A percentile compares a stretch with the other conserved stretches of the same genome.
phyloP scores from a whole-genome alignment of 2,329 filamentous ascomycete genomes.

The Escovopsis sp. region DNA sequence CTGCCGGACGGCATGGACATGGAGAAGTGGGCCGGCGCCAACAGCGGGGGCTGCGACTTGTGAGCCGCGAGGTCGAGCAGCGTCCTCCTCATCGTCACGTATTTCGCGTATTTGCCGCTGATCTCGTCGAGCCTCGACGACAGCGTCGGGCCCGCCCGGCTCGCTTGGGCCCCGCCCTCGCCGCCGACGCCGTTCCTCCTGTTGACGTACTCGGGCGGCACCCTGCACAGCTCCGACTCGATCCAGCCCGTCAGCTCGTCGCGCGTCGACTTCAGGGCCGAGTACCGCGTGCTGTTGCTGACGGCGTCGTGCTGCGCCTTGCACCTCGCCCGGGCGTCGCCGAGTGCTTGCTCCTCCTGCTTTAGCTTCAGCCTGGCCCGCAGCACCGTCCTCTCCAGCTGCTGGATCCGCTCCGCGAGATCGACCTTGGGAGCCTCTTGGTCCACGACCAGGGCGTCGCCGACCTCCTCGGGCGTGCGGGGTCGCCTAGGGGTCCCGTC shows the following conservation, averaged over 20 bases:
- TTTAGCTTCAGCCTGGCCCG: conserved; percentile 41
- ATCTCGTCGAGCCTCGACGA: conserved; percentile 28
- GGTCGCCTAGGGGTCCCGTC: conserved; percentile 29
- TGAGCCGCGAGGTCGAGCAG: conserved; percentile 29
- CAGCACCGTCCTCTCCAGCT: conserved; percentile 43
- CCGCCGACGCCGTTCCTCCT: conserved; percentile 5
- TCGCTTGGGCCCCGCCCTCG: neutral
- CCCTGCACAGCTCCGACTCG: conserved; percentile 43
- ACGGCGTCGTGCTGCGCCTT: conserved; percentile 22
- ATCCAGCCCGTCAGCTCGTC: conserved; percentile 51
- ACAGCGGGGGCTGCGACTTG: conserved; percentile 15
- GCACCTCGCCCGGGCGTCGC: conserved; percentile 27
- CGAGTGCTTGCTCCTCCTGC: conserved; percentile 40
- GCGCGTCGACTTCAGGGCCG: conserved; percentile 40
- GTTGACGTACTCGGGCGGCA: conserved; percentile 23
- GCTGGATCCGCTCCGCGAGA: conserved; percentile 32
- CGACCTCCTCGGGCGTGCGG: conserved; percentile 35
- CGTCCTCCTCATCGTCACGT: conserved; percentile 33
- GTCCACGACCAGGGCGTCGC: conserved; percentile 33
- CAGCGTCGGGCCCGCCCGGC: conserved; percentile 2
- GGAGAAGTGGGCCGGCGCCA: conserved; percentile 9
- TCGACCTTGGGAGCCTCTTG: conserved; percentile 23
- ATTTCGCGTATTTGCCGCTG: conserved; percentile 38
- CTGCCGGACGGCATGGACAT: conserved; percentile 4
- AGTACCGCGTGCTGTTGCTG: conserved; percentile 27